A percentile compares a stretch with the other conserved stretches of the same genome.
phyloP scores from a whole-genome alignment of 257 asterid genomes.

The Solanum tacnaense region DNA sequence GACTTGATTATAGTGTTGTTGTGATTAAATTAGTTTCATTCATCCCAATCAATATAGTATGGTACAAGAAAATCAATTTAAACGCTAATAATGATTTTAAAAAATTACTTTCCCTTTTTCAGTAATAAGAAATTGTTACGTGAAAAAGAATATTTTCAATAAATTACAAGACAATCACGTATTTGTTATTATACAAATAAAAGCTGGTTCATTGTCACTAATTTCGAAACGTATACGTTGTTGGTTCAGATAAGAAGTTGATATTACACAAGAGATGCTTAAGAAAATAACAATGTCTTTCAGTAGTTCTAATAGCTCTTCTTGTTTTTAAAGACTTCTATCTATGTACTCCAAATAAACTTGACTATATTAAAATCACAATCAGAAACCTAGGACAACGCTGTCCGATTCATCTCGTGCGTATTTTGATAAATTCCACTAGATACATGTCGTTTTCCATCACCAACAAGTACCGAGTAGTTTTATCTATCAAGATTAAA shows the following conservation, averaged over 20 bases:
- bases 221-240: neutral
- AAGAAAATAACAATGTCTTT: neutral
- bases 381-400: neutral
- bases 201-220: neutral
- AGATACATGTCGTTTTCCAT: neutral
- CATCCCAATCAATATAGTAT: neutral
- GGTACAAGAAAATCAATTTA: neutral
- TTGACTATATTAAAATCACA: neutral
- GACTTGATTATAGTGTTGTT: neutral
- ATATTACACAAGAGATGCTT: neutral
- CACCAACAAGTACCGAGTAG: neutral
- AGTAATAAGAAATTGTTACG: neutral
- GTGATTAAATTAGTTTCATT: neutral
- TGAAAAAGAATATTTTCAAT: neutral
- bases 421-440: no score
- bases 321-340: no score
- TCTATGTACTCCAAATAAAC: neutral
- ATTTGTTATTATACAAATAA: neutral
- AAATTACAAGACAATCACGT: neutral
- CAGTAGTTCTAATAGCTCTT: neutral
- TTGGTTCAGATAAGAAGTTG: neutral
- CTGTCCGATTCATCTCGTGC: neutral
- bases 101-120: neutral
- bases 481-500: neutral
- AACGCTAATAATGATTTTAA: neutral